Conservation (phyloP, 352 stramenopile genomes). For the Peronospora farinosa region DNA sequence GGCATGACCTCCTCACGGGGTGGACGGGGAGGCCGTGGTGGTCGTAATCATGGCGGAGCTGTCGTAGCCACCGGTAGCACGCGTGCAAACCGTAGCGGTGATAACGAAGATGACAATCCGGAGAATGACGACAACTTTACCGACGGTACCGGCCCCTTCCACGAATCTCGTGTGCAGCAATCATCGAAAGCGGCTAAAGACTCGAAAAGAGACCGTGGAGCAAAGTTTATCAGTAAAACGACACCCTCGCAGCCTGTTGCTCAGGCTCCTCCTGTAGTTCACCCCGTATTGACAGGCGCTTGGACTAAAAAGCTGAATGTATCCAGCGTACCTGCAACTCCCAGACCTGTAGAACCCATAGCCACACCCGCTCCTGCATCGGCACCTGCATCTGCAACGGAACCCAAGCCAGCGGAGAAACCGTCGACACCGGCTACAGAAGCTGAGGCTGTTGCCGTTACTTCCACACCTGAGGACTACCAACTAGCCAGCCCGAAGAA, state of each 20-base stretch:
- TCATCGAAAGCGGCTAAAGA: conserved; percentile 31
- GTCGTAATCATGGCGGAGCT: conserved; percentile 34
- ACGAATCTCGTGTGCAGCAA: conserved; percentile 26
- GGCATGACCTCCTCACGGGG: conserved; percentile 39
- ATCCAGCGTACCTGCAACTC: conserved; percentile 25
- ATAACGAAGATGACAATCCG: conserved; percentile 42
- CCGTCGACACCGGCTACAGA: conserved; percentile 8
- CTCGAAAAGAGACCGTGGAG: conserved; percentile 37
- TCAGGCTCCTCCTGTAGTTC: conserved; percentile 39
- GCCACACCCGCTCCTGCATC: conserved; percentile 15
- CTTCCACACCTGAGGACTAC: conserved; percentile 8
- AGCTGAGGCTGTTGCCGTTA: conserved; percentile 7
- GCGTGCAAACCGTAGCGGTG: conserved; percentile 24
- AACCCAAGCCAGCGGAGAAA: conserved; percentile 8
- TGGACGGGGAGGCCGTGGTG: conserved; percentile 42
- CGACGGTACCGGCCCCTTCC: conserved; percentile 20
- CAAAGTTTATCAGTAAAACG: conserved; percentile 26
- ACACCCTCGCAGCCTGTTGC: conserved; percentile 28
- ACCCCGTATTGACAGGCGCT: conserved; percentile 54
- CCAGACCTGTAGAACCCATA: conserved; percentile 29
- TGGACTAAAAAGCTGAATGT: conserved; percentile 76
- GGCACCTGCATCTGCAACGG: conserved; percentile 7
- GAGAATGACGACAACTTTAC: conserved; percentile 42
- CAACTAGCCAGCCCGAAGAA: conserved; percentile 42
- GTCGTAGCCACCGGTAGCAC: conserved; percentile 20